A percentile compares a stretch with the other conserved stretches of the same genome.
Evolutionary conservation across 148 eudicot species (phyloP).

Genomic region (Fallopia convolvulus): DNA sequence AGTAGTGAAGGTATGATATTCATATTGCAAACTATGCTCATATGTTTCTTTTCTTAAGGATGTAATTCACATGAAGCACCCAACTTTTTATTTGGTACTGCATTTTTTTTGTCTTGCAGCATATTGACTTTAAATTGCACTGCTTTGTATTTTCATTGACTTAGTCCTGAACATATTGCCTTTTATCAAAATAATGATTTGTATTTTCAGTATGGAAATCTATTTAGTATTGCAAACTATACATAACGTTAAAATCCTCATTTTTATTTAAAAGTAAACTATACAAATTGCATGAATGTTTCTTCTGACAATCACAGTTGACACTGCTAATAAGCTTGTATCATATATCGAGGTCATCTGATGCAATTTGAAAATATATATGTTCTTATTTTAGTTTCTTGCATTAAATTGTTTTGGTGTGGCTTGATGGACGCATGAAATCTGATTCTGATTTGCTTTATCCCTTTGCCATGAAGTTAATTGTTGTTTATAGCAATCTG

Average conservation of each 20-base stretch:
- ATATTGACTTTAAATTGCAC: background rate
- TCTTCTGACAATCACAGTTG: background rate
- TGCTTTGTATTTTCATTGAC: background rate
- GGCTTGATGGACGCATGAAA: background rate
- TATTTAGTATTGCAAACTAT: background rate
- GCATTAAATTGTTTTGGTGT: background rate
- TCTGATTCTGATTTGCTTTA: background rate
- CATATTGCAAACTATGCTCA: background rate
- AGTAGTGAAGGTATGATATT: slow-evolving; percentile 36
- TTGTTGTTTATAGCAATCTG: background rate
- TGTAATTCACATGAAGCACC: background rate
- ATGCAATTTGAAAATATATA: background rate
- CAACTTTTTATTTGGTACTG: background rate
- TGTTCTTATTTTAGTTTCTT: background rate
- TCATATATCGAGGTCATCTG: background rate
- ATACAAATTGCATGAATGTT: background rate
- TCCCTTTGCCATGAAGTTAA: background rate
- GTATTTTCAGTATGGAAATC: background rate
- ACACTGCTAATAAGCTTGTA: background rate
- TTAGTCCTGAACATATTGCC: background rate
- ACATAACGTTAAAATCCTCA: background rate
- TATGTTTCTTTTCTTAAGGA: background rate
- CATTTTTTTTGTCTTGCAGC: background rate
- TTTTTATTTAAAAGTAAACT: background rate
- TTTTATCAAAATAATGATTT: background rate